Conservation (phyloP, 164 flowering plant species). For the Taxillus chinensis region DNA sequence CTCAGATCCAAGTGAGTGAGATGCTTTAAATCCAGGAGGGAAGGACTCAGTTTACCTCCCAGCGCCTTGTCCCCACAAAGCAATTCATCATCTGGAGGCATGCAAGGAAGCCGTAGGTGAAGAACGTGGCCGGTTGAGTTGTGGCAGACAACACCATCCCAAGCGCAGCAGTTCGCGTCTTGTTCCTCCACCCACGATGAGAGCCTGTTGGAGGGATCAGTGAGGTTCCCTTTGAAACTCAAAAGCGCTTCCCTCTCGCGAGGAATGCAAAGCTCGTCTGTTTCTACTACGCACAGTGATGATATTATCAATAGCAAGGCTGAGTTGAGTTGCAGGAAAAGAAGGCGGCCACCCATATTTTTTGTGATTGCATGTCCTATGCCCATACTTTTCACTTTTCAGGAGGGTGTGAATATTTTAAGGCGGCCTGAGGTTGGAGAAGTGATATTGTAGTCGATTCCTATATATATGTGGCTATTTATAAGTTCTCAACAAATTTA, state of each 20-base stretch:
- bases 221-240: conserved; percentile 8
- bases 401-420: too few relatives aligned
- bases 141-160: conserved; percentile 8
- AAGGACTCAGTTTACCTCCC: neutral
- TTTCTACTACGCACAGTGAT: neutral
- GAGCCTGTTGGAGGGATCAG: neutral
- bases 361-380: too few relatives aligned
- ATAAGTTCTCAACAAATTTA: too few relatives aligned
- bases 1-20: neutral
- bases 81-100: neutral
- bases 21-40: neutral
- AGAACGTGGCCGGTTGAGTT: neutral
- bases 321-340: too few relatives aligned
- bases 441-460: too few relatives aligned
- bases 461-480: too few relatives aligned
- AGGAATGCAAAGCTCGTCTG: conserved; percentile 1
- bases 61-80: neutral
- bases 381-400: too few relatives aligned
- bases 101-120: neutral
- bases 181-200: conserved; percentile 11
- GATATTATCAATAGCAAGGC: too few relatives aligned
- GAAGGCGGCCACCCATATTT: too few relatives aligned
- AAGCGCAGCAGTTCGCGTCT: conserved; percentile 13
- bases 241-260: conserved; percentile 12
- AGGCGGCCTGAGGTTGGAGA: too few relatives aligned